Evolutionary conservation across 441 rosid genomes (phyloP).

Genomic region (Populus tomentosa): DNA sequence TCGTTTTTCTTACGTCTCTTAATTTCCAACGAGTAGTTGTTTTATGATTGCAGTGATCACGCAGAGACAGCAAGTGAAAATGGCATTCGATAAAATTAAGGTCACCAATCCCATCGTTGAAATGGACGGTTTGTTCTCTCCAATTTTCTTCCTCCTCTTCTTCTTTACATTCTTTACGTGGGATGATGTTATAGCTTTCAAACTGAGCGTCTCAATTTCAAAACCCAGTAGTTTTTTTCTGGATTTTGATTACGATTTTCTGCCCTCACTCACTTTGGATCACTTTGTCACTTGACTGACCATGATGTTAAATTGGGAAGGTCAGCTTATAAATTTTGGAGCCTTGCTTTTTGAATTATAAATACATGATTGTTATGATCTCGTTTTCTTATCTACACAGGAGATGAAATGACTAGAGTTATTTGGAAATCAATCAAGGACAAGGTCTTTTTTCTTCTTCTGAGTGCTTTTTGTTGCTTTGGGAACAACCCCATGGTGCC

Average conservation of each 20-base stretch:
- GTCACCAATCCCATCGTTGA: conserved; percentile 56
- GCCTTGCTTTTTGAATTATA: not conserved
- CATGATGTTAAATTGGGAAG: not conserved
- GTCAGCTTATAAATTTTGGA: not conserved
- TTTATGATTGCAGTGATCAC: not conserved
- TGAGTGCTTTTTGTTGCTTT: not conserved
- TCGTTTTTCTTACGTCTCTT: not conserved
- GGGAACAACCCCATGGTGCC: not conserved
- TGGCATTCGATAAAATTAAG: conserved; percentile 54
- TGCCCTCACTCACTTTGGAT: not conserved
- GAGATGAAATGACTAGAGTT: conserved; percentile 87
- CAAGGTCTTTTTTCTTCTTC: conserved; percentile 40
- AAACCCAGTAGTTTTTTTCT: not conserved
- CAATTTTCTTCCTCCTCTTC: not conserved
- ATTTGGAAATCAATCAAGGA: conserved; percentile 77
- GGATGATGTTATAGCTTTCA: not conserved
- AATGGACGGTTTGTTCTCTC: conserved; percentile 46
- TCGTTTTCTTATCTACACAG: conserved; percentile 23
- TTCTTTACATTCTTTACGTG: not conserved
- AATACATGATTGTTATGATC: not conserved
- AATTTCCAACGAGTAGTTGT: not conserved
- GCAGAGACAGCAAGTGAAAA: not conserved
- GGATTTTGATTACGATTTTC: not conserved
- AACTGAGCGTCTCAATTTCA: not conserved
- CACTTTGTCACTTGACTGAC: not conserved